Evolutionary conservation across 148 eudicot species (phyloP).

Genomic region (Silene uniflora): DNA sequence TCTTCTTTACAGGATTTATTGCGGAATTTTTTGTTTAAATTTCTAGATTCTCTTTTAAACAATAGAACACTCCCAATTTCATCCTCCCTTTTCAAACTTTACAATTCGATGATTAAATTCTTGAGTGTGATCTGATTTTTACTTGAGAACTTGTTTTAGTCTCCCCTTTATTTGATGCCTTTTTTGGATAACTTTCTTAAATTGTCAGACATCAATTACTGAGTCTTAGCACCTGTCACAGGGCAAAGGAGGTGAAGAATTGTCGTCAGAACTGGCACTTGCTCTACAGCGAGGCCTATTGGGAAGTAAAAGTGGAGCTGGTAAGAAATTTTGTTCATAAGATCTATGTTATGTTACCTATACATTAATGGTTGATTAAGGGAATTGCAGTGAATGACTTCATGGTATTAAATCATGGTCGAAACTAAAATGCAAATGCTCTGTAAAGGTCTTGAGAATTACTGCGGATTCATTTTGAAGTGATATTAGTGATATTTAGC

Average conservation of each 20-base stretch:
- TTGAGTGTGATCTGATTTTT: not conserved
- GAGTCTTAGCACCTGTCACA: constrained; percentile 22
- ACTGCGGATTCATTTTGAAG: not conserved
- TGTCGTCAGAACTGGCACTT: constrained; percentile 67
- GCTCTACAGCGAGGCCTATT: constrained; percentile 75
- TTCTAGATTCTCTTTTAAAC: not conserved
- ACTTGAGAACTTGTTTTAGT: not conserved
- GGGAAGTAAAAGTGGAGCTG: constrained; percentile 45
- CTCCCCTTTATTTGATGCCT: not conserved
- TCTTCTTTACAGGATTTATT: not conserved
- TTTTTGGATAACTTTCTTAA: not conserved
- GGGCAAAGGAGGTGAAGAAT: constrained; percentile 98
- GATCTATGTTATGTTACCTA: too few relatives aligned
- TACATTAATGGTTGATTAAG: not conserved
- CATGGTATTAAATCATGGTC: not conserved
- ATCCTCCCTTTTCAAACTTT: not conserved
- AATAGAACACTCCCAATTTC: not conserved
- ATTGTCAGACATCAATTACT: not conserved
- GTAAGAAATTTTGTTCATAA: constrained; percentile 3
- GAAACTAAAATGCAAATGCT: not conserved
- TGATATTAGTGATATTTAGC: not conserved
- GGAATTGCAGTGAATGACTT: not conserved
- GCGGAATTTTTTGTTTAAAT: not conserved
- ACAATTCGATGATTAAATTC: not conserved
- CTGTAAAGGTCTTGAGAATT: not conserved